Percentiles rank a stretch among this genome's conserved stretches.
These are phyloP conservation scores for Leccinum variicolor DNA, from an alignment of 768 basidiomycete genomes.

Conservation along the genomic window DNA sequence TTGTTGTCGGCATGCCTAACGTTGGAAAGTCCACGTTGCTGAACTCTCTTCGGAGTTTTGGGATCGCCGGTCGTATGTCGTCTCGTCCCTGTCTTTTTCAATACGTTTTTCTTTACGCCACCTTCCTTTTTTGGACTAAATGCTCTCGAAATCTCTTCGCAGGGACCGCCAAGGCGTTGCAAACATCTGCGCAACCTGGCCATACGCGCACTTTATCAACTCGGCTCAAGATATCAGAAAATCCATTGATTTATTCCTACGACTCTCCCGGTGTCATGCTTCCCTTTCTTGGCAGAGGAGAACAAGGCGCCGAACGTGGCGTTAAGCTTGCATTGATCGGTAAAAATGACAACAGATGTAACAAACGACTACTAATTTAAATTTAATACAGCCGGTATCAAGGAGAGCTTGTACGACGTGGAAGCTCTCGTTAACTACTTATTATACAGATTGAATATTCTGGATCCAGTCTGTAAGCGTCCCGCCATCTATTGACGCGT, in stretches of 20 bases:
- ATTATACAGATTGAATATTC: conserved; percentile 76
- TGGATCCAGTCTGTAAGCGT: conserved; percentile 66
- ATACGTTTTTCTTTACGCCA: not conserved
- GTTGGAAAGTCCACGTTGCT: conserved; percentile 95
- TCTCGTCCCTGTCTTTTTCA: conserved; percentile 1
- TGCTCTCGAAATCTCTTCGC: conserved; percentile 3
- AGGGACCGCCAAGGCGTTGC: conserved; percentile 86
- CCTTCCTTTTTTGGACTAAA: conserved; percentile 3
- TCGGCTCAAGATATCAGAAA: conserved; percentile 76
- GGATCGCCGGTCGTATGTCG: conserved; percentile 79
- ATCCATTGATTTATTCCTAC: conserved; percentile 86
- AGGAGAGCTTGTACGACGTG: conserved; percentile 85
- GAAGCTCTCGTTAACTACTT: conserved; percentile 86
- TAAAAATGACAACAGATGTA: conserved; percentile 37
- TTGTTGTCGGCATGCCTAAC: conserved; percentile 98
- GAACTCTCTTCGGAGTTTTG: conserved; percentile 84
- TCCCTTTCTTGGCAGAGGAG: conserved; percentile 86
- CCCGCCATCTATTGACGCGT: not conserved
- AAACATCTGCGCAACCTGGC: conserved; percentile 86
- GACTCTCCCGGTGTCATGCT: conserved; percentile 98
- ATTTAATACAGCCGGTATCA: conserved; percentile 74
- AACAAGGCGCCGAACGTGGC: conserved; percentile 84
- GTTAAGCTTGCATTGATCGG: conserved; percentile 92
- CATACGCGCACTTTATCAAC: conserved; percentile 88
- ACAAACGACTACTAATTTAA: conserved; percentile 2